Base-by-base conservation (phyloP, 2,329 filamentous ascomycete species). In the Microdochium nivale region DNA sequence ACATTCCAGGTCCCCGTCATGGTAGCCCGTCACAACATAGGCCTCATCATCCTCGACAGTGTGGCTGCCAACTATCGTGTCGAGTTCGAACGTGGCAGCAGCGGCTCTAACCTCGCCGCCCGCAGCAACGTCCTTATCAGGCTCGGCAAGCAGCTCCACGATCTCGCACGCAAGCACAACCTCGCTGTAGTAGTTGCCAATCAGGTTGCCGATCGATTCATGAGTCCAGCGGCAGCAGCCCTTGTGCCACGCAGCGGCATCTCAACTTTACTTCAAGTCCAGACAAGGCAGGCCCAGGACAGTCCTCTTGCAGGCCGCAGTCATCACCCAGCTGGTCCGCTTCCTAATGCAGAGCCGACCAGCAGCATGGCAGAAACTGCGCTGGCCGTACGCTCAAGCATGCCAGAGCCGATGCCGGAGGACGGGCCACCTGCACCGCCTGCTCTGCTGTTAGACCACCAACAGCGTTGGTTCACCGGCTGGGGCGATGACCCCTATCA, bases 1-100 rank as follows among this genome's bases (percentile, higher is more conserved):
- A 84, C 84, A 57, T 97, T 89, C 68, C 94, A 99, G 67, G 84
- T 97, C 5, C 94, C 94, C 1, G 86, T 96, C 19, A 84, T 90
- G 25, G 82, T 96, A 21, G 73, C 80, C 57, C 81, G 88, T 47
- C 83, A 89, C 66, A 78, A 85, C 55, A 76, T 96, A 50, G 90
- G 92, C 2, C 78, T 99, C 1, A 71, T 99, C 1, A 79, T 97
- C 14, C 72, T 99, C 30, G 94, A 99, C 71, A 95, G 88, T 4
- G 86, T 99, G 25, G 91, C 94, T 0, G 90, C 94, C 54, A 99
- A 99, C 69, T 99, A 94, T 68, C 86, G 94, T 56, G 91, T 89
- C 49, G 92, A 97, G 67, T 94, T 90, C 60, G 87, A 90, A 59
- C 78, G 82, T 52, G 69, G 71, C 25, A 67, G 63, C 55, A 66